Conservation (phyloP, 2,329 filamentous ascomycete species). For the Aureobasidium subglaciale region DNA sequence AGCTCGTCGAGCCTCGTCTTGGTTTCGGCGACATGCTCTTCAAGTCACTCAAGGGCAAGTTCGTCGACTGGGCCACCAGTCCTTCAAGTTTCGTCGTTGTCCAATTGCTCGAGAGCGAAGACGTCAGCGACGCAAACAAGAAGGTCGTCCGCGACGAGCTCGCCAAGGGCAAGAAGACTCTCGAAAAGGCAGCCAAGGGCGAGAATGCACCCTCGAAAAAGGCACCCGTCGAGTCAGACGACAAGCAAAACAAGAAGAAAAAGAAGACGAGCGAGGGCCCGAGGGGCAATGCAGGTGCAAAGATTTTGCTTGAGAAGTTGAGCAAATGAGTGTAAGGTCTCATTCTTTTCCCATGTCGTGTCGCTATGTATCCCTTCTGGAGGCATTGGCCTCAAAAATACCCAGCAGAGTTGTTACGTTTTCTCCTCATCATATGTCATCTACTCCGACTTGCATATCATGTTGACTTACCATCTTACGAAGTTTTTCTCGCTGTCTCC, state of each 20-base stretch:
- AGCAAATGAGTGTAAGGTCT: constrained; percentile 1
- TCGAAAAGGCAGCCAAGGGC: constrained; percentile 59
- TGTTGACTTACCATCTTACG: too few species aligned
- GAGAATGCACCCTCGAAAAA: constrained; percentile 31
- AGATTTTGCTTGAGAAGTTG: constrained; percentile 39
- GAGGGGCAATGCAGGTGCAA: constrained; percentile 41
- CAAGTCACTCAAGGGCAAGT: constrained; percentile 64
- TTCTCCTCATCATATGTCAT: not conserved
- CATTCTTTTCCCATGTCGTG: not conserved
- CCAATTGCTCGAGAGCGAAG: constrained; percentile 65
- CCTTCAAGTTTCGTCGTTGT: constrained; percentile 82
- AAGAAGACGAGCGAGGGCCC: constrained; percentile 27
- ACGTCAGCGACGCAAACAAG: constrained; percentile 56
- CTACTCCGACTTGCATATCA: not conserved
- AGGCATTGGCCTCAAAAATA: not conserved
- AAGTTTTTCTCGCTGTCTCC: too few species aligned
- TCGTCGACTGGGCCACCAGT: constrained; percentile 79
- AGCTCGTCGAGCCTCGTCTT: constrained; percentile 66
- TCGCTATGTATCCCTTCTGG: not conserved
- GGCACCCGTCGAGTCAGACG: constrained; percentile 29
- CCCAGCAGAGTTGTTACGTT: constrained; percentile 1
- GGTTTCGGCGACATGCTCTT: constrained; percentile 79
- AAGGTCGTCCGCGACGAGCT: constrained; percentile 62
- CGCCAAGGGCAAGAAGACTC: constrained; percentile 62
- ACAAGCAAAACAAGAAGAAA: constrained; percentile 27